Evolutionary conservation across 805 yeast genomes (phyloP).

Genomic region (Candida piceae): DNA sequence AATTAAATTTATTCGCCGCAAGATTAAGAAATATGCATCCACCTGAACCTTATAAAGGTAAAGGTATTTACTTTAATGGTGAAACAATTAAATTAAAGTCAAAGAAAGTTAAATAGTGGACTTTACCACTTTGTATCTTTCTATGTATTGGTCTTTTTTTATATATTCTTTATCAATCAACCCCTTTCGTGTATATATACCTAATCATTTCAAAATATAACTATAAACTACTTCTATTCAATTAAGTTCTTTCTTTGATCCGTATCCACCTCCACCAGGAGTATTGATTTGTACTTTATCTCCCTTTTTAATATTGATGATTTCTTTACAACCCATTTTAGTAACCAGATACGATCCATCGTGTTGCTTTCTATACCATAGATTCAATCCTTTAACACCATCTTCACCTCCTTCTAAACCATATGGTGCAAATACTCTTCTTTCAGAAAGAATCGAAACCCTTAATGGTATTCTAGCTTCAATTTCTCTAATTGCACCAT

Average conservation of each 20-base stretch:
- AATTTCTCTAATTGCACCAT: slow-evolving; percentile 43
- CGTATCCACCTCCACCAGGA: slow-evolving; percentile 36
- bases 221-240: neutral
- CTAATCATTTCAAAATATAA: neutral
- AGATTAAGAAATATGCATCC: slow-evolving; percentile 80
- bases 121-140: no score
- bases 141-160: no score
- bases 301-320: slow-evolving; percentile 23
- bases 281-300: slow-evolving; percentile 29
- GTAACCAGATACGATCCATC: slow-evolving; percentile 19
- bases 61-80: slow-evolving; percentile 88
- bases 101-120: slow-evolving; percentile 86
- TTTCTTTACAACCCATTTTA: slow-evolving; percentile 27
- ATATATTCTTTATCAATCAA: no score
- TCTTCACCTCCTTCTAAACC: slow-evolving; percentile 41
- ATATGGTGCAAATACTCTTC: slow-evolving; percentile 41
- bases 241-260: slow-evolving; percentile 11
- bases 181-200: neutral
- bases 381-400: slow-evolving; percentile 36
- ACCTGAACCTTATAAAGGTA: slow-evolving; percentile 98
- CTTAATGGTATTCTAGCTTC: slow-evolving; percentile 31
- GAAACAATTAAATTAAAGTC: slow-evolving; percentile 89
- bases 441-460: slow-evolving; percentile 39
- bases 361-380: slow-evolving; percentile 19
- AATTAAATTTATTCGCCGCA: slow-evolving; percentile 84